These are phyloP conservation scores for Diutina siamensis DNA, from an alignment of 1,139 yeast genomes.

Conservation along the genomic window DNA sequence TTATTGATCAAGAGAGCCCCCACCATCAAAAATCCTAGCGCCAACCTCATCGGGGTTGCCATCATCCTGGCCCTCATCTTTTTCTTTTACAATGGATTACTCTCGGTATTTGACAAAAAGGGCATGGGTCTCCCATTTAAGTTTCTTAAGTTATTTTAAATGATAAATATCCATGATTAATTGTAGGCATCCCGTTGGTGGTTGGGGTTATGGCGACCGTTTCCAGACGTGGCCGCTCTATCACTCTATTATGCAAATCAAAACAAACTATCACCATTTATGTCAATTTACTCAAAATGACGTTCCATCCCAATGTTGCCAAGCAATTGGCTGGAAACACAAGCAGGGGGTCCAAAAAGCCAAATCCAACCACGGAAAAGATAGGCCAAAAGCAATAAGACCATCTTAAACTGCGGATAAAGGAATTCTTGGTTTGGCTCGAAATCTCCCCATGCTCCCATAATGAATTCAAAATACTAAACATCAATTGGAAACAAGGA, in stretches of 20 bases:
- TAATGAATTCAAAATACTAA: constrained; percentile 34
- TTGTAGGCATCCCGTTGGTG: no score
- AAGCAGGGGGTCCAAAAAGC: constrained; percentile 32
- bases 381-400: constrained; percentile 53
- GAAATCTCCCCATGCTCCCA: constrained; percentile 43
- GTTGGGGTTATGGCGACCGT: no score
- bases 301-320: constrained; percentile 45
- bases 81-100: constrained; percentile 41
- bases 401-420: constrained; percentile 36
- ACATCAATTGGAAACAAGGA: constrained; percentile 41
- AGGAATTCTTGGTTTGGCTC: constrained; percentile 18
- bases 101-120: constrained; percentile 46
- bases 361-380: constrained; percentile 39
- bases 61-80: constrained; percentile 29
- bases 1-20: constrained; percentile 40
- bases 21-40: constrained; percentile 26
- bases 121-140: constrained; percentile 52
- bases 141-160: constrained; percentile 19
- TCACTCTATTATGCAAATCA: no score
- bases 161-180: no score
- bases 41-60: constrained; percentile 33
- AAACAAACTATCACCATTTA: no score
- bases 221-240: no score
- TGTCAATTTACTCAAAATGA: constrained; percentile 30
- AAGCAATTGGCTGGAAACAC: constrained; percentile 50